These are phyloP conservation scores for Kregervanrija delftensis DNA, from an alignment of 805 yeast species.

Conservation along the genomic window DNA sequence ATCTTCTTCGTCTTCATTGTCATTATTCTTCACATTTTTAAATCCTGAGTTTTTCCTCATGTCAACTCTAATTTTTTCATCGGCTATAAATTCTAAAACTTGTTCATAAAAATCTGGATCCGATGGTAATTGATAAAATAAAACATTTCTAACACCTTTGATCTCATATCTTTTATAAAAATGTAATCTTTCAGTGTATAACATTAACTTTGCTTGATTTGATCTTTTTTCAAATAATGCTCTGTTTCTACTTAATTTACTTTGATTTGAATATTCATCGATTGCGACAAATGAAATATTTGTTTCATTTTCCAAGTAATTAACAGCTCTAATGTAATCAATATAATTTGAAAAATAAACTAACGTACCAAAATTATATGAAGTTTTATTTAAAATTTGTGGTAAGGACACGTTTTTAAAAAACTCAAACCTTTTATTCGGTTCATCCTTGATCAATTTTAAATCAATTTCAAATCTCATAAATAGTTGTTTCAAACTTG, in stretches of 20 bases:
- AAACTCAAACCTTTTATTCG: constrained; percentile 75
- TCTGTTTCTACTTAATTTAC: constrained; percentile 67
- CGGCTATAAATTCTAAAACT: constrained; percentile 60
- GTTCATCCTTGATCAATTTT: constrained; percentile 51
- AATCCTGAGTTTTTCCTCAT: constrained; percentile 16
- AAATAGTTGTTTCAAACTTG: constrained; percentile 61
- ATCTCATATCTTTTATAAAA: constrained; percentile 83
- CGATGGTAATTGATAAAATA: constrained; percentile 79
- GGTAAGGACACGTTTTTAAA: constrained; percentile 74
- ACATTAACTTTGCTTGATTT: constrained; percentile 41
- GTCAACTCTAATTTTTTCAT: constrained; percentile 29
- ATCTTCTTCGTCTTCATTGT: constrained; percentile 6
- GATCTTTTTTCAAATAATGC: constrained; percentile 50
- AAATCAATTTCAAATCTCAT: constrained; percentile 53
- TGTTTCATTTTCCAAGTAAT: constrained; percentile 58
- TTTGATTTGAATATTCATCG: constrained; percentile 75
- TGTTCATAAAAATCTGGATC: constrained; percentile 83
- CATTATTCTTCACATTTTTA: constrained; percentile 1
- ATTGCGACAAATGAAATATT: constrained; percentile 60
- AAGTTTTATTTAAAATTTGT: constrained; percentile 52
- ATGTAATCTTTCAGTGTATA: constrained; percentile 94
- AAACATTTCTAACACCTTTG: constrained; percentile 73
- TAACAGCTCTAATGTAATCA: constrained; percentile 75
- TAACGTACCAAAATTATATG: constrained; percentile 68
- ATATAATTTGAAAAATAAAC: constrained; percentile 80